Base-by-base conservation (phyloP, 2,329 filamentous ascomycete species). In the Ascochyta koolunga region DNA sequence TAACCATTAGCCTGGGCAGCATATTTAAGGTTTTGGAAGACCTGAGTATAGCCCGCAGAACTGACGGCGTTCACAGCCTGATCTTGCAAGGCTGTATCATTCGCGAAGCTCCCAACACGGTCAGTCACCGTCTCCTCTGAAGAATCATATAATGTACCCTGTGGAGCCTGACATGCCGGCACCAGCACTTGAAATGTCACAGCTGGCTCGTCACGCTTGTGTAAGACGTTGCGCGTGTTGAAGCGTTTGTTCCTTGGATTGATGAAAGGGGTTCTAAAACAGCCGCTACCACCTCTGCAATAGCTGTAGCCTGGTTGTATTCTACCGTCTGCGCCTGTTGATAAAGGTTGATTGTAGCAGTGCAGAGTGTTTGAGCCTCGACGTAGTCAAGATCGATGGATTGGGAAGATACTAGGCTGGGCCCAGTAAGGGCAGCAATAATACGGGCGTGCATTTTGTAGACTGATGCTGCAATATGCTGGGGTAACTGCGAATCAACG, bases 1-100 rank as follows among this genome's bases (percentile, higher is more conserved):
- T 48, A 48, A 8, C 45, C 45, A 25, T 48, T 21, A 2, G 45
- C 45, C 10, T 48, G 36, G 15, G 45, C 22, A 16, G 36, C 29
- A 13, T 27, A 40, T 3, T 27, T 33, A 6, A 48, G 21, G 16
- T 48, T 48, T 16, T 40, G 45, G 19, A 38, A 48, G 18, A 33
- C 27, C n/a, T 31, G 15, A 11, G 36, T 40, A 25, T 48, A 48
- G 5, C 18, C 27, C 9, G 25, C 19, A 24, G 36, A 27, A 16
- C 25, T 40, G 8, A 9, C 5, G 7, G 45, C 35, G 16, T 19
- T n/a, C 15, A 40, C 19, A 8, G 45, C 45, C 29, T 22, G 19
- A 8, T 35, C 29, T 22, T 35, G 41, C 19, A 43, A 16, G 9
- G 11, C 22, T 3, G 29, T 9, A n/a, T 43, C 18, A 13, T 27